Evolutionary conservation across 2,329 filamentous ascomycete genomes (phyloP), one percentile per base, ranked within the genome.

Genomic region (Talaromyces sp.): DNA sequence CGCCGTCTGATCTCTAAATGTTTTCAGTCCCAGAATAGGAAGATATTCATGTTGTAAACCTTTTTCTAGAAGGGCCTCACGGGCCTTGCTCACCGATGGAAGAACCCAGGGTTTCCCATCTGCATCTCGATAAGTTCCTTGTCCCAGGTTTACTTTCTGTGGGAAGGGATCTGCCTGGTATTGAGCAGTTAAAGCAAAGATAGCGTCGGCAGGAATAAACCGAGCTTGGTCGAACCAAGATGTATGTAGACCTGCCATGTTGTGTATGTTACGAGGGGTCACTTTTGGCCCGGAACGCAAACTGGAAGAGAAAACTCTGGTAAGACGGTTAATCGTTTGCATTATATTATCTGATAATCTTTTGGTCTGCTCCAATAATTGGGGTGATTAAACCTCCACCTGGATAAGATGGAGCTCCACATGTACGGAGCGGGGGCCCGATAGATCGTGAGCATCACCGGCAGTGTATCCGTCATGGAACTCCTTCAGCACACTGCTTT

Each of bases 31-130:
- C 55, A 90, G 86, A 72, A 97, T 97, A 49, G 93, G 93, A 47
- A 94, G 89, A 77, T 97, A 97, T 81, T 97, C 93, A 80, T 97
- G 93, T 77, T 97, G 93, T 64, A 94, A 81, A 45, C 90, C 83
- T 66, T 91, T 89, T 61, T 96, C 83, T 3, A 57, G 17, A 3
- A 57, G 20, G 3, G 42, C 33, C 11, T 60, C 47, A 2, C 62
- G 58, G 4, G 57, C 56, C 9, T 56, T 50, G 0, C 58, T 59
- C 13, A 71, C 70, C 4, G 63, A 65, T 11, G 70, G 67, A 20
- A 75, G 57, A 9, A 70, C 60, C 72, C 72, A 75, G 4, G 71
- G 65, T 40, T 64, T 55, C 2, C 61, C 70, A 6, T 69, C 44
- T 11, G 70, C 66, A 33, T 73, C 67, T 3, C 70, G 65, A 46